These are phyloP conservation scores for Macrophomina pseudophaseolina DNA, from an alignment of 2,329 filamentous ascomycete species.

Conservation along the genomic window DNA sequence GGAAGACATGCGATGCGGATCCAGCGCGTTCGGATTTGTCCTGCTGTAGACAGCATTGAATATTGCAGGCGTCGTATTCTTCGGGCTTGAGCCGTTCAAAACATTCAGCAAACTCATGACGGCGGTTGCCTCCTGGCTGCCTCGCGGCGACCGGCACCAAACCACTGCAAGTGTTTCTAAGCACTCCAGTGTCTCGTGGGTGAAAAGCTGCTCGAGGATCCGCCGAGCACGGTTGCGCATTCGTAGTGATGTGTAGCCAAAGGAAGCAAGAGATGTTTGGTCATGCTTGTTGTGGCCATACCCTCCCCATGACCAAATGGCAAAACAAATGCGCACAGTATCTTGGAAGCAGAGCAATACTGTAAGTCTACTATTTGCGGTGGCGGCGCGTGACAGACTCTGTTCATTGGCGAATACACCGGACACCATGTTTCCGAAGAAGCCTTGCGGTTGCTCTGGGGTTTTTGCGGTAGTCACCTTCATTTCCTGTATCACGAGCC, in stretches of 20 bases:
- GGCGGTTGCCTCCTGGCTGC: slow-evolving; percentile 61
- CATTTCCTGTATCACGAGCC: slow-evolving; percentile 76
- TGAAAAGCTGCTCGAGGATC: slow-evolving; percentile 89
- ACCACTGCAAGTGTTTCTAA: slow-evolving; percentile 87
- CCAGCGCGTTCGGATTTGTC: slow-evolving; percentile 81
- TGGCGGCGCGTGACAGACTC: slow-evolving; percentile 76
- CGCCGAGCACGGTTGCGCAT: slow-evolving; percentile 89
- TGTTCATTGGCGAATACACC: slow-evolving; percentile 84
- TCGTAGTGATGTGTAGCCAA: slow-evolving; percentile 86
- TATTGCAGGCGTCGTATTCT: slow-evolving; percentile 88
- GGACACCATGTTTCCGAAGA: slow-evolving; percentile 94
- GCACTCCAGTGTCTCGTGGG: slow-evolving; percentile 89
- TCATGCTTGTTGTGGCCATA: slow-evolving; percentile 66
- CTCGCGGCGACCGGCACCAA: slow-evolving; percentile 67
- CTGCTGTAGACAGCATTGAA: slow-evolving; percentile 97
- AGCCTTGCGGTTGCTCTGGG: slow-evolving; percentile 81
- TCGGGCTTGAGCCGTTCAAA: slow-evolving; percentile 86
- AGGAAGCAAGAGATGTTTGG: slow-evolving; percentile 74
- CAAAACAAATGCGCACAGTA: slow-evolving; percentile 87
- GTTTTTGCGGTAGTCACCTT: slow-evolving; percentile 72
- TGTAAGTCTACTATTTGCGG: slow-evolving; percentile 91
- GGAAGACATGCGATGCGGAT: slow-evolving; percentile 81
- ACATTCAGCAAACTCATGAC: slow-evolving; percentile 89
- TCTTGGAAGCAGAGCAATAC: slow-evolving; percentile 97
- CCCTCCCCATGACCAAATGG: slow-evolving; percentile 91